A percentile compares a stretch with the other conserved stretches of the same genome.
phyloP scores from a whole-genome alignment of 495 filamentous ascomycete genomes.

The Talaromyces proteolyticus region DNA sequence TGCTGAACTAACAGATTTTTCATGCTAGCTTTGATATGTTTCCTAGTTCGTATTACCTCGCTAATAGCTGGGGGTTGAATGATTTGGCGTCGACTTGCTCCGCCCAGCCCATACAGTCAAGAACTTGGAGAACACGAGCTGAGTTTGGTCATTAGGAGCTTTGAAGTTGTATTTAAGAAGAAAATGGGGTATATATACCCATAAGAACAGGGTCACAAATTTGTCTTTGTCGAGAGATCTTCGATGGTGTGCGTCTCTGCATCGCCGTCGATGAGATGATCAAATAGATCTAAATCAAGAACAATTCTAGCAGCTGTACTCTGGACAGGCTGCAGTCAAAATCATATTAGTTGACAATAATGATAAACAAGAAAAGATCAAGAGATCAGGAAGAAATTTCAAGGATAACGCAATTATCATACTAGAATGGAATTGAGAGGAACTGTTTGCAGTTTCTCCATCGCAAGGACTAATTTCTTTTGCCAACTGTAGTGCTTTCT shows the following conservation, averaged over 20 bases:
- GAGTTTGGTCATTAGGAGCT: background rate
- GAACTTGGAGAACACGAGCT: background rate
- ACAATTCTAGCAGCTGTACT: slow-evolving; percentile 8
- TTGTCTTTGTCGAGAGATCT: slow-evolving; percentile 7
- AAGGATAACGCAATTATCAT: too few species aligned
- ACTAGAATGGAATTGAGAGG: background rate
- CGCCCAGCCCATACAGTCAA: slow-evolving; percentile 9
- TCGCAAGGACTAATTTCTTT: background rate
- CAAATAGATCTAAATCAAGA: slow-evolving; percentile 9
- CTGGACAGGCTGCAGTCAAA: slow-evolving; percentile 4
- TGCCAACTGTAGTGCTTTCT: background rate
- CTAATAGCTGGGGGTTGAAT: slow-evolving; percentile 4
- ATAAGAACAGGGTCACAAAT: slow-evolving; percentile 3
- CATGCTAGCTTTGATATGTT: background rate
- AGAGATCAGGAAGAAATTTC: background rate
- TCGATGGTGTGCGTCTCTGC: slow-evolving; percentile 2
- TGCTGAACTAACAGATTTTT: background rate
- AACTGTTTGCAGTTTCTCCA: background rate
- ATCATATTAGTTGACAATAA: background rate
- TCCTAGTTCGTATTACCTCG: background rate
- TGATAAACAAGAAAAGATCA: background rate
- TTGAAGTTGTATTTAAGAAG: background rate
- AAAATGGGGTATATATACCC: background rate
- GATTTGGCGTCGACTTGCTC: slow-evolving; percentile 6
- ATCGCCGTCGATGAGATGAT: slow-evolving; percentile 1